Conservation (phyloP, 192 early-diverging fungal species). For the Irineochytrium annulatum region DNA sequence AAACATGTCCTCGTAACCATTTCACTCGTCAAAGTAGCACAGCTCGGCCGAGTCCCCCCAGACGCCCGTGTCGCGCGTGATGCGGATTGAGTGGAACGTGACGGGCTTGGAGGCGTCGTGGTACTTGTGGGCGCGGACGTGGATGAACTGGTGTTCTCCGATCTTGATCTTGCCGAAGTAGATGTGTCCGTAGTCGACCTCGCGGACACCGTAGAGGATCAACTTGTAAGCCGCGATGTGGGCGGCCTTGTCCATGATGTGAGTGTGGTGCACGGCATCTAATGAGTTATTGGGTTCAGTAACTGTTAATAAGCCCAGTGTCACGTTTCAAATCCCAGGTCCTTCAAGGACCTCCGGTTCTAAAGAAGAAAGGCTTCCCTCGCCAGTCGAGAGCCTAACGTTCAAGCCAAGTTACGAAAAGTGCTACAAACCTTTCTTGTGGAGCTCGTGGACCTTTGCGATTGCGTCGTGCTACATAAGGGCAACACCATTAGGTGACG, state of each 20-base stretch:
- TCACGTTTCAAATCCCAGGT: no score
- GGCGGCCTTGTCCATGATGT: constrained; percentile 43
- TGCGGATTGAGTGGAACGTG: constrained; percentile 44
- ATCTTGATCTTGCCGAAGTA: constrained; percentile 56
- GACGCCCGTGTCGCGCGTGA: constrained; percentile 47
- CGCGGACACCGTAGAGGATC: constrained; percentile 44
- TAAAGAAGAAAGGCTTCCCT: no score
- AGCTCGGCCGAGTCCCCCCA: constrained; percentile 27
- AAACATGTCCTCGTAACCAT: no score
- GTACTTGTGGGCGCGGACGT: constrained; percentile 48
- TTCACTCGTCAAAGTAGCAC: constrained; percentile 7
- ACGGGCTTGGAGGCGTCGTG: constrained; percentile 26
- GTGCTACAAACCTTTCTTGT: no score
- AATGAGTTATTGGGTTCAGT: no score
- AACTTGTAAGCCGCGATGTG: constrained; percentile 43
- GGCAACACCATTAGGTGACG: no score
- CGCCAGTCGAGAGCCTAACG: no score
- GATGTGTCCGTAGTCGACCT: constrained; percentile 49
- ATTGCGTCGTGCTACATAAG: not conserved
- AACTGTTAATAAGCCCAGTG: no score
- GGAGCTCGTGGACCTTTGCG: constrained; percentile 13
- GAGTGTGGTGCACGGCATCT: constrained; percentile 27
- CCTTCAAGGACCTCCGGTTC: no score
- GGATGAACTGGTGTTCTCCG: constrained; percentile 48
- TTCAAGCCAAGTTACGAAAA: no score